Conservation (phyloP, 306 rosid species). For the Trifolium repens region DNA sequence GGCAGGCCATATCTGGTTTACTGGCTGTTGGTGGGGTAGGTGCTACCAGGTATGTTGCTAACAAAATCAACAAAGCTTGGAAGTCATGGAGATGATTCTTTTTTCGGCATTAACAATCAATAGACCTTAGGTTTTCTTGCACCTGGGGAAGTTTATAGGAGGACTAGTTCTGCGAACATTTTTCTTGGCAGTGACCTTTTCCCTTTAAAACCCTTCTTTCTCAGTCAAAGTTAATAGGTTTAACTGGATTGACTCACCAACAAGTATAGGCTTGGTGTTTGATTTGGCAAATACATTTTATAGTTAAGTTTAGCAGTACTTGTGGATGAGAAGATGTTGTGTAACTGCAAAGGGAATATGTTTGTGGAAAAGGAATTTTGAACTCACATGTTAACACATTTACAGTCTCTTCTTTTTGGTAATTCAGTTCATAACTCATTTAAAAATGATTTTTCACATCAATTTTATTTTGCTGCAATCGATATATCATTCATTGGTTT, state of each 20-base stretch:
- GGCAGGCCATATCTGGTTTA: slow-evolving; percentile 85
- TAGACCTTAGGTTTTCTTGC: slow-evolving; percentile 4
- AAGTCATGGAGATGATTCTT: slow-evolving; percentile 63
- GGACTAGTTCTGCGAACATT: slow-evolving; percentile 1
- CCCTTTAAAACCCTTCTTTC: background rate
- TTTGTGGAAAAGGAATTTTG: slow-evolving; percentile 13
- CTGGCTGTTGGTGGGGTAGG: slow-evolving; percentile 75
- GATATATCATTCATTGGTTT: background rate
- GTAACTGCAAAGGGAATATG: slow-evolving; percentile 24
- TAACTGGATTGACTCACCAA: background rate
- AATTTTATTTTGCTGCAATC: background rate
- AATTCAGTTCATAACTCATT: background rate
- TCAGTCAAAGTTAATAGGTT: background rate
- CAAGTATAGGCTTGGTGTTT: background rate
- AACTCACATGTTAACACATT: slow-evolving; percentile 11
- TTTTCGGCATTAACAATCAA: slow-evolving; percentile 1
- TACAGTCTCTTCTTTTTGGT: background rate
- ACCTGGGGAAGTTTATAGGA: slow-evolving; percentile 27
- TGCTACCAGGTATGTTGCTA: slow-evolving; percentile 66
- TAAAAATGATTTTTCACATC: no score
- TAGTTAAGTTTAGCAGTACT: background rate
- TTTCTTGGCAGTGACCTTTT: slow-evolving; percentile 25
- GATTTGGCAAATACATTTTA: background rate
- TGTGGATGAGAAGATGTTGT: slow-evolving; percentile 17
- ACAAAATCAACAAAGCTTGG: slow-evolving; percentile 82